These are phyloP conservation scores for Beauveria caledonica DNA, from an alignment of 2,329 filamentous ascomycete species.

Conservation along the genomic window DNA sequence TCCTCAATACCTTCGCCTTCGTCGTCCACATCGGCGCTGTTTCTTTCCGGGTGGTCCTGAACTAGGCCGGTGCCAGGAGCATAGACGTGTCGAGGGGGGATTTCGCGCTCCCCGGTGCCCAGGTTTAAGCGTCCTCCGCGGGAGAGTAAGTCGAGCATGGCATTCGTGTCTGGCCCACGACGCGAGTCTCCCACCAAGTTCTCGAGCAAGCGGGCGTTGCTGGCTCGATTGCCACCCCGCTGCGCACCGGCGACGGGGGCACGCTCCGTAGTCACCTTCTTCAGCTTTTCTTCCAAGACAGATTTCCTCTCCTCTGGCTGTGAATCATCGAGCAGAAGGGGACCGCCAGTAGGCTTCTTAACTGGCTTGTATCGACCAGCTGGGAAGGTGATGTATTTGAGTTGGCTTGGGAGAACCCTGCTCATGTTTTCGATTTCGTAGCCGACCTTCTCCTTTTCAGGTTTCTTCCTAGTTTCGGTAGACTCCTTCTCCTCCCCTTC, in stretches of 20 bases:
- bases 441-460: constrained; percentile 91
- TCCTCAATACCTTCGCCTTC: constrained; percentile 68
- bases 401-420: constrained; percentile 80
- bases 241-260: constrained; percentile 47
- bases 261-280: constrained; percentile 62
- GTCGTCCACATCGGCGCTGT: constrained; percentile 62
- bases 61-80: no score
- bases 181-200: constrained; percentile 23
- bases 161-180: constrained; percentile 24
- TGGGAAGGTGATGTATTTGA: constrained; percentile 93
- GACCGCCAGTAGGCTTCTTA: constrained; percentile 84
- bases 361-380: constrained; percentile 88
- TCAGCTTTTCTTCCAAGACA: constrained; percentile 84
- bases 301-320: constrained; percentile 69
- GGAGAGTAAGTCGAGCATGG: constrained; percentile 35
- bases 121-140: constrained; percentile 25
- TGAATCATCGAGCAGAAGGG: constrained; percentile 83
- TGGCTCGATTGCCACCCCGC: constrained; percentile 24
- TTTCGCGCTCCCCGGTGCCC: background rate
- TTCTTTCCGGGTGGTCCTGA: no score
- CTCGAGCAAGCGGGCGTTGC: constrained; percentile 30
- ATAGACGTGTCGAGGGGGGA: no score
- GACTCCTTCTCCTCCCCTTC: constrained; percentile 47
- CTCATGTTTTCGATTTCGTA: constrained; percentile 98
- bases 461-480: constrained; percentile 71